These are phyloP conservation scores for Penicillium chermesinum DNA, from an alignment of 495 filamentous ascomycete genomes.

Conservation along the genomic window DNA sequence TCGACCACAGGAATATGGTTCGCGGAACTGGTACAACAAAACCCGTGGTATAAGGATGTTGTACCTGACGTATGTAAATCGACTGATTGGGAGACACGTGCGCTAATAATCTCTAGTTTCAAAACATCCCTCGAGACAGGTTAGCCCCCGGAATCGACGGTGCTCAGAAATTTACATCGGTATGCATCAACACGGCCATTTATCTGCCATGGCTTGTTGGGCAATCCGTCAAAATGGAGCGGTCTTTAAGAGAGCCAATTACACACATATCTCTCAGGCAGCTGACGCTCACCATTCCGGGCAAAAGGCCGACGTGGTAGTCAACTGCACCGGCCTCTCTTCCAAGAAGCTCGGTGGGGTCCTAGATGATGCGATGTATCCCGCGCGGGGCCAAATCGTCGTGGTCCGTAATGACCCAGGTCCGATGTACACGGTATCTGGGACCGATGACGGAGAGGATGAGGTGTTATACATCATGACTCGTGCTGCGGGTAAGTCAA, in stretches of 20 bases:
- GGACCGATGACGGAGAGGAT: conserved; percentile 74
- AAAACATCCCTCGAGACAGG: conserved; percentile 47
- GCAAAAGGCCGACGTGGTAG: conserved; percentile 58
- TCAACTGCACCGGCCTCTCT: conserved; percentile 85
- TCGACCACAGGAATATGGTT: conserved; percentile 49
- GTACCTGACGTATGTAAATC: conserved; percentile 57
- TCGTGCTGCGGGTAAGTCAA: conserved; percentile 59
- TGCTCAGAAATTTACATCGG: conserved; percentile 71
- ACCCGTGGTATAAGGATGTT: conserved; percentile 80
- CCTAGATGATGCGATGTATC: conserved; percentile 65
- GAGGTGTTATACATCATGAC: conserved; percentile 89
- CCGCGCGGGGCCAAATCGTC: conserved; percentile 82
- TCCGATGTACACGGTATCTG: conserved; percentile 63
- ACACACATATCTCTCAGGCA: conserved; percentile 72
- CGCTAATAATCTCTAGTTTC: conserved; percentile 39
- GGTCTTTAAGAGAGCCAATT: conserved; percentile 52
- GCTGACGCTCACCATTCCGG: conserved; percentile 58
- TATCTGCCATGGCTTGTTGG: conserved; percentile 80
- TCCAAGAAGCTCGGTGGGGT: conserved; percentile 77
- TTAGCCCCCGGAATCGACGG: conserved; percentile 59
- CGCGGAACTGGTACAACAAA: conserved; percentile 56
- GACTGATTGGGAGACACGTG: background rate
- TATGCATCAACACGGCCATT: conserved; percentile 86
- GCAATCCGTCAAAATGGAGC: conserved; percentile 69
- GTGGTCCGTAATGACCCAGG: conserved; percentile 78